A percentile compares a stretch with the other conserved stretches of the same genome.
These are phyloP conservation scores for Botrytis deweyae DNA, from an alignment of 2,329 filamentous ascomycete genomes.

Conservation along the genomic window DNA sequence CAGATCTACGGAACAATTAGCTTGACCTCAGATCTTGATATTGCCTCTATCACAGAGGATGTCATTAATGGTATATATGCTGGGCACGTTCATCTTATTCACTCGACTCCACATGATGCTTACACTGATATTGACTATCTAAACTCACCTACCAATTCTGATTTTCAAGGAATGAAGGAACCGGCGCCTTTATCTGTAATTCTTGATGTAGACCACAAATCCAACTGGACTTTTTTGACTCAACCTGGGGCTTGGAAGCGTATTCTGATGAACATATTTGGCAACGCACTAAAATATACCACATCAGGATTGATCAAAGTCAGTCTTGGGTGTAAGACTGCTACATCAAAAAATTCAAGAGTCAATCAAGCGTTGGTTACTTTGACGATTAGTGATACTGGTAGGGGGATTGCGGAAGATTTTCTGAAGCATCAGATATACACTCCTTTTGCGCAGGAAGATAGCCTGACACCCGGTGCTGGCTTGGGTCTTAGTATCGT, in stretches of 20 bases:
- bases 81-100: constrained; percentile 36
- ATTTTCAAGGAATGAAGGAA: background rate
- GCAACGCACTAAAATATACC: constrained; percentile 63
- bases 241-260: constrained; percentile 35
- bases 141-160: background rate
- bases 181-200: constrained; percentile 44
- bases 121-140: background rate
- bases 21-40: constrained; percentile 36
- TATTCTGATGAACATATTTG: constrained; percentile 61
- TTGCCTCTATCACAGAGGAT: constrained; percentile 41
- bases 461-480: constrained; percentile 55
- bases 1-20: constrained; percentile 25
- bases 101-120: background rate
- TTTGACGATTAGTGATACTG: constrained; percentile 58
- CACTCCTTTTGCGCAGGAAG: constrained; percentile 56
- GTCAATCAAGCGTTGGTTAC: constrained; percentile 31
- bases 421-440: constrained; percentile 59
- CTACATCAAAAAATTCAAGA: constrained; percentile 24
- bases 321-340: constrained; percentile 38
- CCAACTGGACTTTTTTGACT: constrained; percentile 38
- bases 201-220: constrained; percentile 42
- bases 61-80: constrained; percentile 41
- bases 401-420: constrained; percentile 61
- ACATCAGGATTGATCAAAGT: constrained; percentile 51
- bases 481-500: constrained; percentile 66